Conservation (phyloP, 306 rosid species). For the Cicer bijugum region DNA sequence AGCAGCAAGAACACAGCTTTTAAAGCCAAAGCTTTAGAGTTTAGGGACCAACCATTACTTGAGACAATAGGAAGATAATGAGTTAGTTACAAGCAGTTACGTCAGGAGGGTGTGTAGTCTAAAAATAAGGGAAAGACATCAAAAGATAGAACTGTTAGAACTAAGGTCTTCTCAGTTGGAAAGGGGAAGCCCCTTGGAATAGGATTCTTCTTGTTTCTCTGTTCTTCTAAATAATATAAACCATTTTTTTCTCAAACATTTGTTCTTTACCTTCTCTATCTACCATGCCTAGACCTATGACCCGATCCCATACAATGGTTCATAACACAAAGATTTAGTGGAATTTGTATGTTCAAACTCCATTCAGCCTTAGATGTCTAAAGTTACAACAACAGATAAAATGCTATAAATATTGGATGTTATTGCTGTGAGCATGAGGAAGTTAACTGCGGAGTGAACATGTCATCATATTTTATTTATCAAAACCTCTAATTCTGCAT, state of each 20-base stretch:
- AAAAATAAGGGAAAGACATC: neutral
- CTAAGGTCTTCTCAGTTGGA: neutral
- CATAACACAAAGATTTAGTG: conserved; percentile 8
- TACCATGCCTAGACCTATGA: neutral
- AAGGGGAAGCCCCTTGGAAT: neutral
- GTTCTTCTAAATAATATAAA: too few relatives aligned
- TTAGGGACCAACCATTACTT: neutral
- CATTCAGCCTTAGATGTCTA: conserved; percentile 1
- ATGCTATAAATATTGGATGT: conserved; percentile 5
- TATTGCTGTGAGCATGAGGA: neutral
- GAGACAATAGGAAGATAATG: conserved; percentile 2
- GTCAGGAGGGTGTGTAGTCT: neutral
- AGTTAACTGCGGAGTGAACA: conserved; percentile 19
- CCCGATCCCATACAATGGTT: too few relatives aligned
- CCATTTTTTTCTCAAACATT: too few relatives aligned
- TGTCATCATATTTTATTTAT: conserved; percentile 15
- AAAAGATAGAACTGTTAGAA: neutral
- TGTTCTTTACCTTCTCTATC: neutral
- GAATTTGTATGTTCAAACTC: conserved; percentile 17
- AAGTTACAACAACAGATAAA: neutral
- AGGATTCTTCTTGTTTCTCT: too few relatives aligned
- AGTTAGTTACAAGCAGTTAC: conserved; percentile 5
- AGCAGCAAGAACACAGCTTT: neutral
- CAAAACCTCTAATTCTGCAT: conserved; percentile 17
- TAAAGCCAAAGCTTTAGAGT: conserved; percentile 2